Base-by-base conservation (phyloP, 345 rosid species). In the Bruguiera gymnorhiza region DNA sequence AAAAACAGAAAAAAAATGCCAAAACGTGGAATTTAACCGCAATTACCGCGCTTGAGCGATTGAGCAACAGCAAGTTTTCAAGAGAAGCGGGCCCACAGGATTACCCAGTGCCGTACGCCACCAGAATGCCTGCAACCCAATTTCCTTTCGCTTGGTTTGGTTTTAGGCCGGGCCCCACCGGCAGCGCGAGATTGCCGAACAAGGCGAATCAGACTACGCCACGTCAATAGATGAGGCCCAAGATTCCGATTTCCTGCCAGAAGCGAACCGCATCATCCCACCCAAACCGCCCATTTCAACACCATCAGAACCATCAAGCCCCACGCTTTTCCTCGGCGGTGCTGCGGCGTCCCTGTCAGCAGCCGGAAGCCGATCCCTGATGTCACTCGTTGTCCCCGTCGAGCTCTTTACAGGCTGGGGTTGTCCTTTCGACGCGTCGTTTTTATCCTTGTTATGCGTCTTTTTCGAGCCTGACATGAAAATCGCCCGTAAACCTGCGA, bases 341-440 rank as follows among this genome's bases (percentile, higher is more conserved):
- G 76, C 18, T 43, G 16, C 50, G 50, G 50, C 75, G 63, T 61
- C 85, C 2, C 60, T 26, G 0, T 79, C 89, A 19, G 67, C 63
- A 52, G 61, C 30, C 30, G 89, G 92, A 37, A 89, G 71, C 46
- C 97, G 87, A 15, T 76, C 86, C 77, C 78, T 75, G 62, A 89
- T 87, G 39, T 90, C 97, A 4, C 21, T 76, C n/a, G 77, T 69
- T 9, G 15, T 56, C 1, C 71, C 20, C 13, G 58, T 72, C 20
- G 43, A 60, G 5, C 68, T 70, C 80, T 65, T 63, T 31, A 64
- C 75, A 16, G 76, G 54, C 24, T 71, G 48, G 19, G 80, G 30
- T 27, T 76, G 77, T 70, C 69, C 72, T 6, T 9, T 64, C 27
- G 64, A 75, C 62, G 43, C 72, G 62, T 66, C 73, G 0, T 27